phyloP scores from a whole-genome alignment of 169 alveolate genomes.

The Plasmodium berghei region DNA sequence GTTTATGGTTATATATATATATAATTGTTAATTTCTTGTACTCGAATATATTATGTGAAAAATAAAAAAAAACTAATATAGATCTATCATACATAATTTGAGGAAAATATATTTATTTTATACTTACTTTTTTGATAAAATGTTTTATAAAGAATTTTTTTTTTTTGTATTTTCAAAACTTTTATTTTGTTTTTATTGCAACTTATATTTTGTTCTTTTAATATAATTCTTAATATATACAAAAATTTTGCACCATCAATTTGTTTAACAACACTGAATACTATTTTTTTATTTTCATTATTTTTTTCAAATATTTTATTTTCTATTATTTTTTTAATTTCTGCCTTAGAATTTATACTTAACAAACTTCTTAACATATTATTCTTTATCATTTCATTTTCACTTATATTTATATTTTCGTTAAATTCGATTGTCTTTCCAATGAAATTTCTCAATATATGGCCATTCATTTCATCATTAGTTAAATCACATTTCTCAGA shows the following conservation, averaged over 20 bases:
- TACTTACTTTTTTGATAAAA: conserved; percentile 15
- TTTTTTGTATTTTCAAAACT: conserved; percentile 11
- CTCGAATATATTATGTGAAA: no score
- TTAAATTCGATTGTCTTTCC: neutral
- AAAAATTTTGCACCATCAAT: conserved; percentile 5
- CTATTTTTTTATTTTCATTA: conserved; percentile 16
- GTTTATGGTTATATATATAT: neutral
- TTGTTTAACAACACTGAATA: conserved; percentile 14
- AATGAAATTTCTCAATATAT: neutral
- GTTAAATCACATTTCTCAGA: neutral
- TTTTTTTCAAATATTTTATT: conserved; percentile 7
- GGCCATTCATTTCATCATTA: neutral
- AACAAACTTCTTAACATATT: conserved; percentile 2
- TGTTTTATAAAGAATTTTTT: conserved; percentile 5
- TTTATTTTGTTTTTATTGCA: conserved; percentile 8
- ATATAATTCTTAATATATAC: conserved; percentile 7
- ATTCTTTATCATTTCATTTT: neutral
- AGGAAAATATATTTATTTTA: neutral
- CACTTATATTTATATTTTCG: neutral
- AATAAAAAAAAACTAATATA: no score
- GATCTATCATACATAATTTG: neutral
- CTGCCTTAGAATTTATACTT: conserved; percentile 32
- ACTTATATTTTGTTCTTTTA: neutral
- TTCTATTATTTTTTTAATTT: conserved; percentile 27
- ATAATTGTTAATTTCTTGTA: no score